Evolutionary conservation across 345 rosid genomes (phyloP).

Genomic region (Citrus unshiu): DNA sequence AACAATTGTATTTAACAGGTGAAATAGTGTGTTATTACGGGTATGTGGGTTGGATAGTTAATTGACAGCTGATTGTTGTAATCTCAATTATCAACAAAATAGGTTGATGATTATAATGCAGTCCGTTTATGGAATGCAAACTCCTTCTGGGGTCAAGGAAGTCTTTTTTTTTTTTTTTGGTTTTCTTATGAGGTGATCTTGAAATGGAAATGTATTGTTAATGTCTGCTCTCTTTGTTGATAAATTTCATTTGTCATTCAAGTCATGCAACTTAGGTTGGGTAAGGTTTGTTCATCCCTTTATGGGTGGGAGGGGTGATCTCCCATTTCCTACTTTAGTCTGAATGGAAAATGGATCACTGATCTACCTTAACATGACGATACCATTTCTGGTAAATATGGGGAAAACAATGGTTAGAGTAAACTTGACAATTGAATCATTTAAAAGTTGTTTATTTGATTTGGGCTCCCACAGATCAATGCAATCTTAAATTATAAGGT

Average conservation of each 20-base stretch:
- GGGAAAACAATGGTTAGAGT: too few relatives aligned
- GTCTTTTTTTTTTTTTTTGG: not conserved
- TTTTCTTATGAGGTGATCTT: not conserved
- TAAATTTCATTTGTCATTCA: too few relatives aligned
- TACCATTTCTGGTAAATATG: not conserved
- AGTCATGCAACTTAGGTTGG: not conserved
- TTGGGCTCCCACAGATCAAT: not conserved
- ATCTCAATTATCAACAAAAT: not conserved
- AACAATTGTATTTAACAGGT: not conserved
- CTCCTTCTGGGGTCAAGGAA: not conserved
- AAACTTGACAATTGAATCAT: not conserved
- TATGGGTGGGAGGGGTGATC: not conserved
- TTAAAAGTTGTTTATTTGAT: not conserved
- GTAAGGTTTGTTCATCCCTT: not conserved
- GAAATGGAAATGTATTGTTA: not conserved
- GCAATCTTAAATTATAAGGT: not conserved
- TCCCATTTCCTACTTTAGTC: not conserved
- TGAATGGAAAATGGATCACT: not conserved
- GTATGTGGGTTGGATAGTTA: not conserved
- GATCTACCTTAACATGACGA: not conserved
- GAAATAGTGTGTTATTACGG: not conserved
- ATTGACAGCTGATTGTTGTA: not conserved
- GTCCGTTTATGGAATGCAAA: too few relatives aligned
- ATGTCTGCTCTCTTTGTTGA: not conserved
- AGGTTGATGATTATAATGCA: not conserved